Evolutionary conservation across 23 red algal species (phyloP).

Genomic region (Gracilaria domingensis): DNA sequence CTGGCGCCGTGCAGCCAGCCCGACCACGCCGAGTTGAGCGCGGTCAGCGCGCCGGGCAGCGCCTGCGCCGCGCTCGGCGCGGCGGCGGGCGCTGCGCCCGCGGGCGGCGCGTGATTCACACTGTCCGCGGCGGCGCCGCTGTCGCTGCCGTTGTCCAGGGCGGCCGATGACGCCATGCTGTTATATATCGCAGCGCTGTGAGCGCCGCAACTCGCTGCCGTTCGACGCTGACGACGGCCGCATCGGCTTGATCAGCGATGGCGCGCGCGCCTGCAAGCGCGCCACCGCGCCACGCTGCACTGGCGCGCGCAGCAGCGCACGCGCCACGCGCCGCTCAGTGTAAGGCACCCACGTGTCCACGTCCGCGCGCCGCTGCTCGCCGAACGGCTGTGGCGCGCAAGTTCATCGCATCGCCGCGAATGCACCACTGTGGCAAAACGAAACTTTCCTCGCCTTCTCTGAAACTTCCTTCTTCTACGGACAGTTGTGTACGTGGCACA

Average conservation of each 20-base stretch:
- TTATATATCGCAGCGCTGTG: background rate
- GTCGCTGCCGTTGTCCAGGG: background rate
- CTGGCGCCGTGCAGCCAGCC: background rate
- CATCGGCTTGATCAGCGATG: too few relatives aligned
- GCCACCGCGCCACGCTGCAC: background rate
- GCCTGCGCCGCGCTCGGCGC: background rate
- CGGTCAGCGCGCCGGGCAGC: background rate
- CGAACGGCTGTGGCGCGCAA: background rate
- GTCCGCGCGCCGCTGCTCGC: background rate
- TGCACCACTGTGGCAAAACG: too few relatives aligned
- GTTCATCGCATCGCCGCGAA: background rate
- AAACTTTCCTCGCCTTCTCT: conserved; percentile 2
- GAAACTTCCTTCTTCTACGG: background rate
- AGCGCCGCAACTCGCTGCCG: background rate
- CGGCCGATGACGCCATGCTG: background rate
- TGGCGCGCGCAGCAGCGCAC: background rate
- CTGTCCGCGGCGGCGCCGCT: background rate
- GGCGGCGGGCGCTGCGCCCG: background rate
- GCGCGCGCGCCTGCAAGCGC: too few relatives aligned
- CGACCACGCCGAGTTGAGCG: conserved; percentile 3
- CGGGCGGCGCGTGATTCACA: background rate
- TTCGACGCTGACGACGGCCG: too few relatives aligned
- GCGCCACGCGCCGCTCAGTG: background rate
- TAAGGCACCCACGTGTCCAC: conserved; percentile 5
- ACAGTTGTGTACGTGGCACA: background rate